A percentile compares a stretch with the other conserved stretches of the same genome.
These are phyloP conservation scores for Irpex sp. DNA, from an alignment of 1,284 basidiomycete genomes.

Conservation along the genomic window DNA sequence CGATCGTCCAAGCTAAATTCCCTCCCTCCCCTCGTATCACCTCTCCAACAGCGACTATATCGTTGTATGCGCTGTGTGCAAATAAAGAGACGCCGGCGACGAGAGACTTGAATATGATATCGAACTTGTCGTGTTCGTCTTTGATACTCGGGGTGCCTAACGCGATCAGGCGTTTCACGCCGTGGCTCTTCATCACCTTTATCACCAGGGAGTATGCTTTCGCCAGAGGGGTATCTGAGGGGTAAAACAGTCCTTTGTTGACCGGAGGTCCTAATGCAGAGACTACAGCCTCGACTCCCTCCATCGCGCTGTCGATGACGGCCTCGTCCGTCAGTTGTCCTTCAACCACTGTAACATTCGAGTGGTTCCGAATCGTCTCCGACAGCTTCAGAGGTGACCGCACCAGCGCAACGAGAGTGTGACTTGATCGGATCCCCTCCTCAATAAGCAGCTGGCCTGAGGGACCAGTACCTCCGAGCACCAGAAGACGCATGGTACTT, in stretches of 20 bases:
- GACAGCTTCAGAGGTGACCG: constrained; percentile 61
- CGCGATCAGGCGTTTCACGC: constrained; percentile 55
- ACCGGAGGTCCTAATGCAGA: constrained; percentile 59
- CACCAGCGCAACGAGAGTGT: constrained; percentile 29
- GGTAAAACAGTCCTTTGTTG: constrained; percentile 32
- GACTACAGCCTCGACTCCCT: constrained; percentile 56
- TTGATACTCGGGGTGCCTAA: constrained; percentile 63
- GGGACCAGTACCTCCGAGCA: constrained; percentile 12
- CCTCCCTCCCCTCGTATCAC: constrained; percentile 43
- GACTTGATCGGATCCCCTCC: constrained; percentile 3
- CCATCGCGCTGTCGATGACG: constrained; percentile 45
- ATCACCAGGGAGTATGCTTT: constrained; percentile 53
- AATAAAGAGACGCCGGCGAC: constrained; percentile 36
- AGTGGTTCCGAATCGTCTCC: constrained; percentile 39
- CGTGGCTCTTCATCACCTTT: constrained; percentile 45
- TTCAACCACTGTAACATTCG: constrained; percentile 45
- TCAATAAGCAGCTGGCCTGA: constrained; percentile 10
- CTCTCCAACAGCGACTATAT: constrained; percentile 52
- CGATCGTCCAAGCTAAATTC: constrained; percentile 63
- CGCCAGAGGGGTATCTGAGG: constrained; percentile 54
- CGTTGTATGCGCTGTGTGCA: constrained; percentile 39
- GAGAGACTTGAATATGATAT: constrained; percentile 41
- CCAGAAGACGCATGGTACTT: constrained; percentile 9
- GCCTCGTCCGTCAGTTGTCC: constrained; percentile 52
- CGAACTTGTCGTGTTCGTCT: constrained; percentile 57